A percentile compares a stretch with the other conserved stretches of the same genome.
Evolutionary conservation across 805 yeast genomes (phyloP).

Genomic region (Monosporozyma aquatica): DNA sequence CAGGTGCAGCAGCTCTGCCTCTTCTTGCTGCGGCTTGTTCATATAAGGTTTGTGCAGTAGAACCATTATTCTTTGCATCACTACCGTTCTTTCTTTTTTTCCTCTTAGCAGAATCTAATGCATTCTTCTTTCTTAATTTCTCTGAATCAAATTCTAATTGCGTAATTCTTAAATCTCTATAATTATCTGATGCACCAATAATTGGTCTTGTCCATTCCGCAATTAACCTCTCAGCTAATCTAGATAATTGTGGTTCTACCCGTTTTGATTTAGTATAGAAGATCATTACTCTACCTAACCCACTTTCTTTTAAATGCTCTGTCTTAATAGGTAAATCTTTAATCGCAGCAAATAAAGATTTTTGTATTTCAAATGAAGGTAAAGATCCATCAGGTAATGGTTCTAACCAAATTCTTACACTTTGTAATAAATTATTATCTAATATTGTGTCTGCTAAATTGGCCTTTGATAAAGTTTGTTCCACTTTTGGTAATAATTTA

Average conservation of each 20-base stretch:
- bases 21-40: constrained; percentile 88
- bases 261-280: constrained; percentile 86
- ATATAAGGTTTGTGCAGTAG: constrained; percentile 51
- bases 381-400: constrained; percentile 96
- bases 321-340: constrained; percentile 84
- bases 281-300: constrained; percentile 86
- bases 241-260: constrained; percentile 78
- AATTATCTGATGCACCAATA: constrained; percentile 89
- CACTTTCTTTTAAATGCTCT: constrained; percentile 88
- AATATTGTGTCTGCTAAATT: constrained; percentile 84
- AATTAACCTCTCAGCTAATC: constrained; percentile 80
- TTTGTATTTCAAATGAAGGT: constrained; percentile 96
- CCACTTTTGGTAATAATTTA: constrained; percentile 70
- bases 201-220: constrained; percentile 99
- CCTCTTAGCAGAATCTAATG: constrained; percentile 26
- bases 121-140: constrained; percentile 34
- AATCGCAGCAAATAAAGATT: constrained; percentile 68
- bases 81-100: constrained; percentile 21
- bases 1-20: constrained; percentile 94
- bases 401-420: constrained; percentile 93
- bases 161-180: constrained; percentile 73
- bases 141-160: constrained; percentile 60
- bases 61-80: constrained; percentile 17
- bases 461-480: constrained; percentile 64
- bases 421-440: constrained; percentile 88